A percentile compares a stretch with the other conserved stretches of the same genome.
Conservation (phyloP, 208 protist genomes). For the Leishmania martiniquensis region DNA sequence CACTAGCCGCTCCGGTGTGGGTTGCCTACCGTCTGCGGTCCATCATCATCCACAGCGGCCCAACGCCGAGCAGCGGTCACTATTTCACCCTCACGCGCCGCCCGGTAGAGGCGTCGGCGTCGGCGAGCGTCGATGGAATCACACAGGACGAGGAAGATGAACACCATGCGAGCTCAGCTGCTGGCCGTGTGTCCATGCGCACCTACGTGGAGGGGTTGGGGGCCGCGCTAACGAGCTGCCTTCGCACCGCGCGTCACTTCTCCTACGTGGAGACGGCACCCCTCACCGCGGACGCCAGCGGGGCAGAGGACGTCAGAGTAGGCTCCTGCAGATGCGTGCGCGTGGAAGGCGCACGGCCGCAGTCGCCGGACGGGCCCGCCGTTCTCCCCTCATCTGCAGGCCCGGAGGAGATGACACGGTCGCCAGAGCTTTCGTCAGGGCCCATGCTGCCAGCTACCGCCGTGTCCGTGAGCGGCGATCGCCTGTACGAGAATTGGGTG, state of each 20-base stretch:
- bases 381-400: neutral
- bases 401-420: neutral
- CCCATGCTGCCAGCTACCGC: constrained; percentile 1
- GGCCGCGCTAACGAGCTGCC: constrained; percentile 8
- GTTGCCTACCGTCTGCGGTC: constrained; percentile 56
- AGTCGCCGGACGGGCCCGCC: neutral
- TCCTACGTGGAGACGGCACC: neutral
- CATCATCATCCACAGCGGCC: constrained; percentile 73
- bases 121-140: neutral
- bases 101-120: neutral
- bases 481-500: constrained; percentile 44
- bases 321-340: neutral
- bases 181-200: neutral
- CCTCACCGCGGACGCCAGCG: neutral
- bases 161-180: neutral
- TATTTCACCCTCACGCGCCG: constrained; percentile 53
- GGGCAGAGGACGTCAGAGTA: neutral
- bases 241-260: neutral
- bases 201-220: constrained; percentile 11
- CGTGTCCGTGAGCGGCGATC: constrained; percentile 12
- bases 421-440: neutral
- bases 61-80: constrained; percentile 60
- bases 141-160: neutral
- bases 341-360: neutral
- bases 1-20: constrained; percentile 9